Conservation (phyloP, 495 filamentous ascomycete genomes). For the Talaromyces stipitatus region DNA sequence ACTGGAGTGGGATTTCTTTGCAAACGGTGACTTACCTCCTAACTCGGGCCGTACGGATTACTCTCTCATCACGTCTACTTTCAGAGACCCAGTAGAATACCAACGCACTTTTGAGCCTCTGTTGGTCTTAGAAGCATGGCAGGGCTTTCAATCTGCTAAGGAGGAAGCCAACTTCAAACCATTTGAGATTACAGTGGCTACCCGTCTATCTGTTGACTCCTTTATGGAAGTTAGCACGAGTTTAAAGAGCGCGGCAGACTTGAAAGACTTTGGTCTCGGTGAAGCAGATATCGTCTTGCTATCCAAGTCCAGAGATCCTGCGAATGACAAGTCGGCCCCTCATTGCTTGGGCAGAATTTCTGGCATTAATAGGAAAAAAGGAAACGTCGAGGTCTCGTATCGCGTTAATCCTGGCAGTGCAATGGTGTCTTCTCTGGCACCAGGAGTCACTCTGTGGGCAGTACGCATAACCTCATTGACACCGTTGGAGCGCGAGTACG, state of each 20-base stretch:
- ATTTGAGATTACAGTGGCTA: slow-evolving; percentile 77
- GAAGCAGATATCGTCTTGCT: slow-evolving; percentile 88
- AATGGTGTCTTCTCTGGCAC: slow-evolving; percentile 42
- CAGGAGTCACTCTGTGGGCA: slow-evolving; percentile 59
- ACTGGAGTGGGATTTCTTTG: slow-evolving; percentile 89
- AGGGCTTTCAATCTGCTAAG: slow-evolving; percentile 79
- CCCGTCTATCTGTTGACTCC: slow-evolving; percentile 79
- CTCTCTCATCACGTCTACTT: slow-evolving; percentile 64
- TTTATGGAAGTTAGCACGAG: slow-evolving; percentile 86
- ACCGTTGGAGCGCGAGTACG: slow-evolving; percentile 91
- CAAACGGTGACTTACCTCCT: slow-evolving; percentile 76
- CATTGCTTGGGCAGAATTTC: slow-evolving; percentile 84
- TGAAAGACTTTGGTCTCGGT: slow-evolving; percentile 60
- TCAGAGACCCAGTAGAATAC: slow-evolving; percentile 67
- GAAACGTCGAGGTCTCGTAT: slow-evolving; percentile 73
- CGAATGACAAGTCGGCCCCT: slow-evolving; percentile 50
- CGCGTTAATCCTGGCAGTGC: slow-evolving; percentile 60
- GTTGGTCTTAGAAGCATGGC: slow-evolving; percentile 90
- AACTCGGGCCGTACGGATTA: slow-evolving; percentile 60
- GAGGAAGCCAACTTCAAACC: slow-evolving; percentile 74
- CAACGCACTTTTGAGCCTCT: slow-evolving; percentile 86
- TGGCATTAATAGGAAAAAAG: slow-evolving; percentile 71
- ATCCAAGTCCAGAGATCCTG: slow-evolving; percentile 61
- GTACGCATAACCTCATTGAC: slow-evolving; percentile 80
- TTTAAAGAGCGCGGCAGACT: slow-evolving; percentile 53